Evolutionary conservation across 257 asterid species (phyloP).

Genomic region (Solanum pennellii): DNA sequence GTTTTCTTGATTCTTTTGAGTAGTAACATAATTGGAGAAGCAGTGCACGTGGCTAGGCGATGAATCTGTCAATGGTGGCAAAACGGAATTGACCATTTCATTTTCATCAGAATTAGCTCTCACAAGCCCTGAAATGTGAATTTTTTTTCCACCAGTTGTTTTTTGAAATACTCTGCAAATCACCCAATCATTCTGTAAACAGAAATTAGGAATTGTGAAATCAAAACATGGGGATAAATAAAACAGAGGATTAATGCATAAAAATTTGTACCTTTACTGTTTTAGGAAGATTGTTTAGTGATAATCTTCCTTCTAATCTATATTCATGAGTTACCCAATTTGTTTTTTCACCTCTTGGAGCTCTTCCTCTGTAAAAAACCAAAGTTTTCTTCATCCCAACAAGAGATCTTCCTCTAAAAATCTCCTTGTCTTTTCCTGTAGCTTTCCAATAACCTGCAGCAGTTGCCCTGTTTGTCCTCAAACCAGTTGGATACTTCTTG

Average conservation of each 20-base stretch:
- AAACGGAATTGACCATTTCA: slow-evolving; percentile 10
- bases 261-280: slow-evolving; percentile 27
- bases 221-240: neutral
- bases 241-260: neutral
- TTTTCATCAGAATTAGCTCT: slow-evolving; percentile 13
- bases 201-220: neutral
- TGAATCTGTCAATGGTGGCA: slow-evolving; percentile 58
- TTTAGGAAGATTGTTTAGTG: slow-evolving; percentile 23
- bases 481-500: slow-evolving; percentile 72
- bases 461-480: slow-evolving; percentile 72
- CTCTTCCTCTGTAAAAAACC: slow-evolving; percentile 76
- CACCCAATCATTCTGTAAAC: slow-evolving; percentile 76
- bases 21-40: slow-evolving; percentile 53
- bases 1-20: slow-evolving; percentile 20
- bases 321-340: slow-evolving; percentile 79
- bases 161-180: slow-evolving; percentile 83
- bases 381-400: slow-evolving; percentile 78
- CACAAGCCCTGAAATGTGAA: slow-evolving; percentile 57
- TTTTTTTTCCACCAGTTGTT: slow-evolving; percentile 66
- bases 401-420: slow-evolving; percentile 31
- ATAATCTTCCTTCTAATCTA: slow-evolving; percentile 52
- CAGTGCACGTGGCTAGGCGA: slow-evolving; percentile 64
- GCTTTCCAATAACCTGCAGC: slow-evolving; percentile 80
- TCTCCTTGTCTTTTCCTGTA: slow-evolving; percentile 71
- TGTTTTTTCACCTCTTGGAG: slow-evolving; percentile 61